Evolutionary conservation across 176 grass and related monocot species (phyloP).

Genomic region (Rhynchospora breviuscula): DNA sequence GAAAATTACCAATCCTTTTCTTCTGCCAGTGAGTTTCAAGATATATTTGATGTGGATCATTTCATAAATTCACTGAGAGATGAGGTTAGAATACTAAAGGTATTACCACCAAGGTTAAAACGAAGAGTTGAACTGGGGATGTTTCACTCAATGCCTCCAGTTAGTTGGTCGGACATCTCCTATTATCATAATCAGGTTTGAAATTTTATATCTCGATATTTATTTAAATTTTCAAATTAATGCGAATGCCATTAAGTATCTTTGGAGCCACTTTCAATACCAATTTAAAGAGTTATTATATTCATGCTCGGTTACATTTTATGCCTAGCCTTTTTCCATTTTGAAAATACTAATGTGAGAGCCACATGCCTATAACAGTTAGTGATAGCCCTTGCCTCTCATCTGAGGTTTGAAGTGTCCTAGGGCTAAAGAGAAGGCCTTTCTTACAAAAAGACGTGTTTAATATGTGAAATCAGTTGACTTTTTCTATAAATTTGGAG

Average conservation of each 20-base stretch:
- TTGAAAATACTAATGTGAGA: not conserved
- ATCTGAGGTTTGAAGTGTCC: not conserved
- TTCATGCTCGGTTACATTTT: not conserved
- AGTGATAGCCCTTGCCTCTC: not conserved
- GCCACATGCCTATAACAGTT: not conserved
- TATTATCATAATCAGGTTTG: constrained; percentile 79
- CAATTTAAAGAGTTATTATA: not conserved
- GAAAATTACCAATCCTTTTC: not conserved
- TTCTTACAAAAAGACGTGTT: not conserved
- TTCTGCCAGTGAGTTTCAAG: constrained; percentile 69
- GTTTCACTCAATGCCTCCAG: constrained; percentile 65
- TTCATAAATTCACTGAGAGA: constrained; percentile 83
- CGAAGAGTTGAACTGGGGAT: constrained; percentile 60
- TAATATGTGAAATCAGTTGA: not conserved
- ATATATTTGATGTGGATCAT: constrained; percentile 95
- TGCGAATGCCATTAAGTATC: not conserved
- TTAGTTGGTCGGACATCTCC: constrained; percentile 88
- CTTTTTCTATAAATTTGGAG: not conserved
- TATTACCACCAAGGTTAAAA: constrained; percentile 72
- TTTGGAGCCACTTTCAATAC: not conserved
- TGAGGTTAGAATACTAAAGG: constrained; percentile 82
- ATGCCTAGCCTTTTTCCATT: not conserved
- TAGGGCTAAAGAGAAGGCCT: not conserved
- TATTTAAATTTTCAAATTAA: not conserved
- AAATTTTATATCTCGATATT: not conserved